phyloP scores from a whole-genome alignment of 2,329 filamentous ascomycete species.

The Cercospora sp. region DNA sequence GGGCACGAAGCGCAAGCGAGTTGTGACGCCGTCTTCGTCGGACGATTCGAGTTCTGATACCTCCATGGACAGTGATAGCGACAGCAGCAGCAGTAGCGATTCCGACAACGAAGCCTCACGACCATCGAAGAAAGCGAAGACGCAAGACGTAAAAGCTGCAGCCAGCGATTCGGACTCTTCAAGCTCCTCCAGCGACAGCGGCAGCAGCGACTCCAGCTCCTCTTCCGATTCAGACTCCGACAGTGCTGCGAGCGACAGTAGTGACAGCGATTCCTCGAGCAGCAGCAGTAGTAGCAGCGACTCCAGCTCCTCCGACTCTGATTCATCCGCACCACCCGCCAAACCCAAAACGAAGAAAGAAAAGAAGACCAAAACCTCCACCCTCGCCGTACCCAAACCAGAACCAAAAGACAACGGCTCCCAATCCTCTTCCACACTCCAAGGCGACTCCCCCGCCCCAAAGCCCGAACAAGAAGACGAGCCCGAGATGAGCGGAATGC shows the following conservation, averaged over 20 bases:
- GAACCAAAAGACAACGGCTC: conserved; percentile 21
- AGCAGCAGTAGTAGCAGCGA: conserved; percentile 17
- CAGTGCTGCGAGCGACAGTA: conserved; percentile 23
- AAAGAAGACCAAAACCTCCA: conserved; percentile 19
- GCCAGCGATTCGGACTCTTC: conserved; percentile 31
- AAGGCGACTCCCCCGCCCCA: conserved; percentile 25
- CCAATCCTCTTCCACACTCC: conserved; percentile 39
- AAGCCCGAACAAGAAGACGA: conserved; percentile 33
- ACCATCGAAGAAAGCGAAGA: conserved; percentile 37
- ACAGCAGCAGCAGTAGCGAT: conserved; percentile 21
- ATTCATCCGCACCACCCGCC: conserved; percentile 35
- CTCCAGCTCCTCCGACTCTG: conserved; percentile 53
- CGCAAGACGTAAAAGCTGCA: conserved; percentile 23
- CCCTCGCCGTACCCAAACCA: not conserved
- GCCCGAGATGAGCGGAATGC: conserved; percentile 42
- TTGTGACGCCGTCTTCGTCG: conserved; percentile 24
- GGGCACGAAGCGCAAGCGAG: conserved; percentile 30
- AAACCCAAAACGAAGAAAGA: conserved; percentile 26
- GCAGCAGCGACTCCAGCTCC: conserved; percentile 30
- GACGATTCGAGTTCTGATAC: conserved; percentile 3
- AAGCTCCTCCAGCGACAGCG: conserved; percentile 14
- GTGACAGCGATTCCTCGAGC: conserved; percentile 20
- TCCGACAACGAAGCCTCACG: conserved; percentile 35
- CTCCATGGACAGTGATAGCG: conserved; percentile 23
- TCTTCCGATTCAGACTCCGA: conserved; percentile 34